phyloP scores from a whole-genome alignment of 2,329 filamentous ascomycete genomes.

The Verticillium isaacii region DNA sequence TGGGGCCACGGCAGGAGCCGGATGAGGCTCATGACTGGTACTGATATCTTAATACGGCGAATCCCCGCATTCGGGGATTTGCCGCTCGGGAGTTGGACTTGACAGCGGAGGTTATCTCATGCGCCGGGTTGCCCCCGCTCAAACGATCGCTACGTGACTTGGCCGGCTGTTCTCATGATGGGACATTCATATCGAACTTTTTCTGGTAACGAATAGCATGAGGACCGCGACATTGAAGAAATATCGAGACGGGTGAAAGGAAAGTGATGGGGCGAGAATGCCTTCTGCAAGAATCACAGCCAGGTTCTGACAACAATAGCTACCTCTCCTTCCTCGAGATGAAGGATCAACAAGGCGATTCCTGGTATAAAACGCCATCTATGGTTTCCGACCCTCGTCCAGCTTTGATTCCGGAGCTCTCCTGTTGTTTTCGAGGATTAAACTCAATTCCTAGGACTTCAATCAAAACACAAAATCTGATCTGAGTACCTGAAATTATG shows the following conservation, averaged over 20 bases:
- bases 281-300: no score
- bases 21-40: not conserved
- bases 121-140: not conserved
- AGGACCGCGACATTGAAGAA: not conserved
- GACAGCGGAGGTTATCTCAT: not conserved
- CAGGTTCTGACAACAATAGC: no score
- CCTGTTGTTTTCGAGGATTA: no score
- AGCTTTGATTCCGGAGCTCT: no score
- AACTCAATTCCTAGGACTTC: not conserved
- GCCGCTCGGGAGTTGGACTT: not conserved
- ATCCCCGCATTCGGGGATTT: not conserved
- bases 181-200: not conserved
- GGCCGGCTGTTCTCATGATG: not conserved
- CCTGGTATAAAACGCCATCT: no score
- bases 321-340: no score
- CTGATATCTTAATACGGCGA: not conserved
- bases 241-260: not conserved
- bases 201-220: not conserved
- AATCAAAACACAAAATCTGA: not conserved
- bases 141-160: not conserved
- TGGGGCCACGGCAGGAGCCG: not conserved
- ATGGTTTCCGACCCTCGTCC: no score
- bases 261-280: not conserved
- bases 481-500: constrained; percentile 1
- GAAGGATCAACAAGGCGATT: no score